Conservation (phyloP, 2,329 filamentous ascomycete genomes). For the Calonectria pteridis region DNA sequence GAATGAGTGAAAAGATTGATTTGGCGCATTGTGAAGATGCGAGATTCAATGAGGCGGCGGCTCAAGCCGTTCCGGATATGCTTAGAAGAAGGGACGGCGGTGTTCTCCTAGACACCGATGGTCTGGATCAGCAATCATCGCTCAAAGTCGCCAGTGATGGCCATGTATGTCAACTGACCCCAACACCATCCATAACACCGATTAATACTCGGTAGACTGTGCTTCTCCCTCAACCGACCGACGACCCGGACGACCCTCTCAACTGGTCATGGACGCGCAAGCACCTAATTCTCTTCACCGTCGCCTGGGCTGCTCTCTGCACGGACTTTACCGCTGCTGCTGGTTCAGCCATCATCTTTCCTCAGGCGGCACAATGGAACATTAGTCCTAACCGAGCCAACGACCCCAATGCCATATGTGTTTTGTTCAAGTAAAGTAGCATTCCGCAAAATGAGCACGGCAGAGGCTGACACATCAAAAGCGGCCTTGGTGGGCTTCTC, state of each 20-base stretch:
- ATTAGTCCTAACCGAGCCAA: conserved; percentile 12
- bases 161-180: neutral
- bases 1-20: neutral
- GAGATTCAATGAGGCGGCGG: neutral
- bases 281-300: conserved; percentile 27
- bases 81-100: neutral
- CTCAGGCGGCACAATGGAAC: conserved; percentile 29
- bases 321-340: conserved; percentile 30
- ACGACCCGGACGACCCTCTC: conserved; percentile 28
- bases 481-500: conserved; percentile 12
- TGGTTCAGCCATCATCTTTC: conserved; percentile 24
- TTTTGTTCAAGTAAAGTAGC: conserved; percentile 17
- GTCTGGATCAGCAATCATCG: neutral
- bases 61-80: neutral
- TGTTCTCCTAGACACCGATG: neutral
- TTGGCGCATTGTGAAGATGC: neutral
- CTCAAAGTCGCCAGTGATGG: neutral
- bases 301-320: conserved; percentile 27
- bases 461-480: neutral
- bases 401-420: neutral
- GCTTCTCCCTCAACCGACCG: conserved; percentile 33
- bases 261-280: conserved; percentile 35
- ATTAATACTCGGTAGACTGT: conserved; percentile 7
- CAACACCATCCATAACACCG: neutral
- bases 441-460: too few species aligned